Base-by-base conservation (phyloP, 2,329 filamentous ascomycete genomes). In the Didymella sp. region DNA sequence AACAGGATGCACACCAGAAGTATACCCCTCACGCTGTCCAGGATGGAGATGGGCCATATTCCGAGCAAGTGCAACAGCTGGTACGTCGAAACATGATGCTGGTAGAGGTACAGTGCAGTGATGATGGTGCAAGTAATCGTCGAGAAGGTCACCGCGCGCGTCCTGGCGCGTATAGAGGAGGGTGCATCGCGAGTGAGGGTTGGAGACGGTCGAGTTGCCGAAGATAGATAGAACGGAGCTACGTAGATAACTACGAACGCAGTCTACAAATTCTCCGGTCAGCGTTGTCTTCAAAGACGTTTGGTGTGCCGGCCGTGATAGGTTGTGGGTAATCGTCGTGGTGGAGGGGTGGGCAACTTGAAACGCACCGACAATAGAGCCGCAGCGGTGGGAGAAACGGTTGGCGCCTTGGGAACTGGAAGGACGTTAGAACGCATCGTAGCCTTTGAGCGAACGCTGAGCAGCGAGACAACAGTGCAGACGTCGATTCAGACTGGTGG, bases 161-260 rank as follows among this genome's bases (percentile, higher is more conserved):
- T 89, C 66, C 95, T 88, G 55, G 91, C 90, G 66, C 88, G 89
- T 78, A 99, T 98, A 47, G 96, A 92, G 11, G 89, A 89, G 9
- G 93, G 92, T 25, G 91, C 89, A 84, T 98, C 93, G 72, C 95
- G 88, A 59, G 90, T 91, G 25, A 96, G 84, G 51, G 84, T 86
- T 24, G 86, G 84, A 7, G 91, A 95, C 6, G 93, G 92, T 49
- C 93, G 87, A 5, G 94, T 96, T 19, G 86, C 84, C 4, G 86
- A 77, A 19, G 89, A 95, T 61, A 94, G 82, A 80, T 99, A 97
- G 77, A 98, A 92, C 22, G 95, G 94, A 3, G 90, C 80, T 68
- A 99, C 91, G 79, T 98, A 99, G 79, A 92, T 79, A 66, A 92
- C 76, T n/a, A 92, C 96, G 78, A 96, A 96, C 60, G 88, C 77